Evolutionary conservation across 1,284 basidiomycete genomes (phyloP).

Genomic region (Mycosarcoma maydis): DNA sequence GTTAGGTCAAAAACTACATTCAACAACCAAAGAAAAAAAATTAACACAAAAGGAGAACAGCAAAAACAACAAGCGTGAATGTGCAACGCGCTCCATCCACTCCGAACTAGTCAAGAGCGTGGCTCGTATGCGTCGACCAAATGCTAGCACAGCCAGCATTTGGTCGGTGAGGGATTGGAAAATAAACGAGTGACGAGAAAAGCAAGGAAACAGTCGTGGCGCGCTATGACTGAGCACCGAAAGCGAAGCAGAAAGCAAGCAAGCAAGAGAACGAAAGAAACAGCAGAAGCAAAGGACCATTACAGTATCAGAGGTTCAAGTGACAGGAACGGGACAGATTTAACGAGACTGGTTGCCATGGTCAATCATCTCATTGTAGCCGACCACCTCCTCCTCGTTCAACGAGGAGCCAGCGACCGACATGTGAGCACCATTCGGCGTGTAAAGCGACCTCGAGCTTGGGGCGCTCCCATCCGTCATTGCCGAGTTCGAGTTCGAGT

Average conservation of each 20-base stretch:
- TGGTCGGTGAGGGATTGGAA: not conserved
- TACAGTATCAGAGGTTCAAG: conserved; percentile 7
- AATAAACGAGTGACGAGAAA: not conserved
- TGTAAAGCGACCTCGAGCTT: conserved; percentile 53
- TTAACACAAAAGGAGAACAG: not conserved
- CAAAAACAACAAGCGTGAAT: not conserved
- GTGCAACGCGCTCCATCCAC: not conserved
- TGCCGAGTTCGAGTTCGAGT: too few relatives aligned
- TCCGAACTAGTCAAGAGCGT: not conserved
- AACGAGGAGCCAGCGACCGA: conserved; percentile 52
- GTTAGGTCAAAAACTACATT: too few relatives aligned
- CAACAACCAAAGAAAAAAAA: too few relatives aligned
- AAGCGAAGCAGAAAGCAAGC: conserved; percentile 1
- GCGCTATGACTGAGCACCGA: not conserved
- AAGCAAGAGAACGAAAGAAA: not conserved
- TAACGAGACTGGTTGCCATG: conserved; percentile 50
- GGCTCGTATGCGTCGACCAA: conserved; percentile 4
- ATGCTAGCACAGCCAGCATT: not conserved
- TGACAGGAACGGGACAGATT: conserved; percentile 1
- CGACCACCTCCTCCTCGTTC: conserved; percentile 64
- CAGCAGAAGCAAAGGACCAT: conserved; percentile 4
- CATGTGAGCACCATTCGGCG: conserved; percentile 43
- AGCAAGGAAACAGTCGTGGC: not conserved
- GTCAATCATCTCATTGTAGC: conserved; percentile 63
- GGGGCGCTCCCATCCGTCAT: conserved; percentile 10